Conservation (phyloP, 129 eudicot species). For the Heracleum sosnowskyi region DNA sequence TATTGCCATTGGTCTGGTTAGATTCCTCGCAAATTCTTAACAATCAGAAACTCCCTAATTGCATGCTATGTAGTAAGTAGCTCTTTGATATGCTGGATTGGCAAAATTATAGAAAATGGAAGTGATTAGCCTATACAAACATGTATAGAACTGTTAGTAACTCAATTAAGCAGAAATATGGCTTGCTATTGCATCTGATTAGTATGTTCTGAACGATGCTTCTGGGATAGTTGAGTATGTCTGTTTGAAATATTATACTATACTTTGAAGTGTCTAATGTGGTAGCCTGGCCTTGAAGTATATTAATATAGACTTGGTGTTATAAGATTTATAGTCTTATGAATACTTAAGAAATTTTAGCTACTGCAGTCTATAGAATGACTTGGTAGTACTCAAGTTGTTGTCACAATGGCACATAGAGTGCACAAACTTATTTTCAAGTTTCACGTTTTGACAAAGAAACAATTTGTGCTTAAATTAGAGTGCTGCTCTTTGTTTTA, state of each 20-base stretch:
- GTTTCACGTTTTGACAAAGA: neutral
- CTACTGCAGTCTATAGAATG: neutral
- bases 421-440: neutral
- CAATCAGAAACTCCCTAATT: neutral
- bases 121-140: neutral
- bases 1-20: too few relatives aligned
- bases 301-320: neutral
- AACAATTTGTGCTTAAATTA: neutral
- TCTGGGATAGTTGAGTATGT: neutral
- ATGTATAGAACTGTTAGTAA: neutral
- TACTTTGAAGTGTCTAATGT: neutral
- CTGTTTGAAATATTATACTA: too few relatives aligned
- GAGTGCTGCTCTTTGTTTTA: neutral
- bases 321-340: neutral
- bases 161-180: neutral
- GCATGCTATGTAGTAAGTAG: neutral
- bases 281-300: neutral
- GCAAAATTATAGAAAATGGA: neutral
- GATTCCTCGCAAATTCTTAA: neutral
- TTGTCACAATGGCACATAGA: neutral
- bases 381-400: neutral
- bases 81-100: neutral
- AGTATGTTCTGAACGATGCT: neutral
- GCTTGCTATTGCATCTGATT: neutral
- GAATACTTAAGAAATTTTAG: neutral